Percentiles rank a stretch among this genome's conserved stretches.
These are phyloP conservation scores for Claviceps purpurea DNA, from an alignment of 2,329 filamentous ascomycete genomes.

Conservation along the genomic window DNA sequence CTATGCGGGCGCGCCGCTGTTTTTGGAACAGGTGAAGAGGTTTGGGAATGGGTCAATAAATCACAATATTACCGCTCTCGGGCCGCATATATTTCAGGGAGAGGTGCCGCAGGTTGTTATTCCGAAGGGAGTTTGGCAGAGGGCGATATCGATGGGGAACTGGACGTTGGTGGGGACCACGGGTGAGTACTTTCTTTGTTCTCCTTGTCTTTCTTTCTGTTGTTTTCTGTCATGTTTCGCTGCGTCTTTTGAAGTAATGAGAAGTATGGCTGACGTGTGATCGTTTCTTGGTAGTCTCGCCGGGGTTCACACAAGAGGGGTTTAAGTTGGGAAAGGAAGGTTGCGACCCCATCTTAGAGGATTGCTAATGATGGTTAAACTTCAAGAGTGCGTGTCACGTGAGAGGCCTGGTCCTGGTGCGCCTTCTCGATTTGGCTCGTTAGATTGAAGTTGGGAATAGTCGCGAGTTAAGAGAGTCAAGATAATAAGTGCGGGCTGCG, in stretches of 20 bases:
- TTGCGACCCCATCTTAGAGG: neutral
- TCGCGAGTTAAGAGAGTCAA: no score
- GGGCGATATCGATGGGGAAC: slow-evolving; percentile 19
- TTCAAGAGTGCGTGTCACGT: no score
- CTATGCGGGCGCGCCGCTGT: slow-evolving; percentile 37
- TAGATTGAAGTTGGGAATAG: no score
- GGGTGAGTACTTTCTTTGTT: slow-evolving; percentile 4
- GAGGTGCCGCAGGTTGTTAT: slow-evolving; percentile 31
- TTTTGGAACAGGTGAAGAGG: slow-evolving; percentile 25
- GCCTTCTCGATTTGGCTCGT: no score
- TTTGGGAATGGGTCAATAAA: no score
- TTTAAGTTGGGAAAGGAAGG: neutral
- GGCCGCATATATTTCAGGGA: slow-evolving; percentile 25
- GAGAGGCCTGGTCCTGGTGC: no score
- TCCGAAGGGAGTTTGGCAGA: slow-evolving; percentile 29
- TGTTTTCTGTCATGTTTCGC: neutral
- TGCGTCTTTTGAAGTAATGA: no score
- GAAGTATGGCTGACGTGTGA: neutral
- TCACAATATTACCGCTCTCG: slow-evolving; percentile 28
- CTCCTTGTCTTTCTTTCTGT: neutral
- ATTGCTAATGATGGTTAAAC: no score
- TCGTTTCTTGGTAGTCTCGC: neutral
- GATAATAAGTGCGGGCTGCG: no score
- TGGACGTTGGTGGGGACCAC: slow-evolving; percentile 33
- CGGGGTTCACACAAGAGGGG: neutral